Conservation (phyloP, 257 asterid genomes). For the Solanum clarkiae region DNA sequence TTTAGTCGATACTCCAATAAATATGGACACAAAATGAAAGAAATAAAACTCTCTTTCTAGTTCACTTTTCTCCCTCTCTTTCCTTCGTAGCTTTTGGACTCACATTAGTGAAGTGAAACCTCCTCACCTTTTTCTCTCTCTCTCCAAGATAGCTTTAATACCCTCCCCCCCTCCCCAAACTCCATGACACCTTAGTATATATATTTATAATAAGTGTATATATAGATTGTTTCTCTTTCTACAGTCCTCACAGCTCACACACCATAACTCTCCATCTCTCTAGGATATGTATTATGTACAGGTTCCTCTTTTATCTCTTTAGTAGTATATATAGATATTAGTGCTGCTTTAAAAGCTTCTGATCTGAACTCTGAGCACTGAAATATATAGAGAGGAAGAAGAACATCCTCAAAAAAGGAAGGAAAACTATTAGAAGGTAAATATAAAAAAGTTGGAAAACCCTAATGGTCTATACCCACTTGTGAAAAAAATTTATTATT, state of each 20-base stretch:
- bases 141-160: neutral
- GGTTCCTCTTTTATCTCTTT: neutral
- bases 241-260: constrained; percentile 1
- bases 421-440: neutral
- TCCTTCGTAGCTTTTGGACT: neutral
- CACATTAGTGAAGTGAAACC: neutral
- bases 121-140: neutral
- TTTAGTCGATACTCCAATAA: too few species aligned
- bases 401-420: constrained; percentile 4
- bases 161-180: neutral
- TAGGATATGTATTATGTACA: neutral
- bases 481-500: neutral
- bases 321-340: neutral
- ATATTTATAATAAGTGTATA: neutral
- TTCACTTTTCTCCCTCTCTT: neutral
- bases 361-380: constrained; percentile 35
- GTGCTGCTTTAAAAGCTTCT: constrained; percentile 25
- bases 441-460: neutral
- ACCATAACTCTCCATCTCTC: constrained; percentile 1
- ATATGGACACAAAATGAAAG: neutral
- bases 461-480: constrained; percentile 12
- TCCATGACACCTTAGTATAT: neutral
- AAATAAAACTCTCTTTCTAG: neutral
- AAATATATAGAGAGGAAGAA: constrained; percentile 9
- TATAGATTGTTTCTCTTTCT: neutral